These are phyloP conservation scores for Eucalyptus melliodora DNA, from an alignment of 345 rosid species.

Conservation along the genomic window DNA sequence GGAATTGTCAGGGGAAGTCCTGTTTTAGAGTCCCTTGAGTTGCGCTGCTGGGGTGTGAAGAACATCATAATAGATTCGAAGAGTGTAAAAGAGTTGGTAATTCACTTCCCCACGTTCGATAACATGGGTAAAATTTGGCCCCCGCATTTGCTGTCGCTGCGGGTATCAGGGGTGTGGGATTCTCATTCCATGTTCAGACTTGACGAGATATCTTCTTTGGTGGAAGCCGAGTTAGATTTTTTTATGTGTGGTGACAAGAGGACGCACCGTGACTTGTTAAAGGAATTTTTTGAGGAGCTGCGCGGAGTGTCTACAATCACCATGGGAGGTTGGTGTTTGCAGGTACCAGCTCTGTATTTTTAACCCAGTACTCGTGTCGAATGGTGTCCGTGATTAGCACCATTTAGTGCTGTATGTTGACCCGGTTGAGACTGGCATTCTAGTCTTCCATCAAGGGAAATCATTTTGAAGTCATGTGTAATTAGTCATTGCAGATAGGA, in stretches of 20 bases:
- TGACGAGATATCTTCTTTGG: not conserved
- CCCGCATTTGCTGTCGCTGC: not conserved
- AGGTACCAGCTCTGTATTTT: too few relatives aligned
- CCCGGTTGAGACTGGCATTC: too few relatives aligned
- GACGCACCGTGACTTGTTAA: not conserved
- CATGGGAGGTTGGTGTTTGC: too few relatives aligned
- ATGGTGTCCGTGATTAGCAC: too few relatives aligned
- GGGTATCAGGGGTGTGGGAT: not conserved
- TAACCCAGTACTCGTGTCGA: too few relatives aligned
- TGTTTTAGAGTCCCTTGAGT: not conserved
- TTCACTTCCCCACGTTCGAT: fast-evolving
- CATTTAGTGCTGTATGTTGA: too few relatives aligned
- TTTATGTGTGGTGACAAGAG: not conserved
- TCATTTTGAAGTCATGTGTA: too few relatives aligned
- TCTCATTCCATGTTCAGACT: not conserved
- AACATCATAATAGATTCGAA: not conserved
- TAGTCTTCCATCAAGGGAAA: too few relatives aligned
- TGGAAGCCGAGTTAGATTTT: not conserved
- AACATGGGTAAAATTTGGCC: not conserved
- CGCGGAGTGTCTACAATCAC: not conserved
- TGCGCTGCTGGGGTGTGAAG: not conserved
- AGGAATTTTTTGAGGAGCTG: not conserved
- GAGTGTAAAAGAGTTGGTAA: not conserved
- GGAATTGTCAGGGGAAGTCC: not conserved
- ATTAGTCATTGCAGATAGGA: too few relatives aligned